These are phyloP conservation scores for Kregervanrija fluxuum DNA, from an alignment of 805 yeast genomes.

Conservation along the genomic window DNA sequence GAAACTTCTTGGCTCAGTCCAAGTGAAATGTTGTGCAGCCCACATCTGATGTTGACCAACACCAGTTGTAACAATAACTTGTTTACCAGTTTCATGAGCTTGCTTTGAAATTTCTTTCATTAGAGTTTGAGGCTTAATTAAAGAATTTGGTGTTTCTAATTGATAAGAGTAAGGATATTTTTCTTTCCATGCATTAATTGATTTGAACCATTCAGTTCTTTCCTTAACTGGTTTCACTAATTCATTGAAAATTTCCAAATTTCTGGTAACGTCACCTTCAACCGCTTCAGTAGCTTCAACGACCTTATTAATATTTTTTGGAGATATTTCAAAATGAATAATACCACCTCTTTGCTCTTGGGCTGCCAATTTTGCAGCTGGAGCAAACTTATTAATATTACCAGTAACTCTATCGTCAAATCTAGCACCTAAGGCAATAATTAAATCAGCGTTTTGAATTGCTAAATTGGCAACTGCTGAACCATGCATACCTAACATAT, in stretches of 20 bases:
- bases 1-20: slow-evolving; percentile 88
- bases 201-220: slow-evolving; percentile 75
- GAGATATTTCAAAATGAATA: slow-evolving; percentile 90
- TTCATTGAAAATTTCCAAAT: slow-evolving; percentile 68
- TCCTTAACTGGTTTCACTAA: slow-evolving; percentile 53
- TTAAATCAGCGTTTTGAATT: slow-evolving; percentile 87
- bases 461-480: slow-evolving; percentile 91
- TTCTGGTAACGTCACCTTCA: slow-evolving; percentile 89
- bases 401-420: slow-evolving; percentile 98
- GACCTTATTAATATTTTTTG: slow-evolving; percentile 96
- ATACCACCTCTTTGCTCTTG: slow-evolving; percentile 89
- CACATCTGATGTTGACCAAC: slow-evolving; percentile 99
- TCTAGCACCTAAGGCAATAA: slow-evolving; percentile 93
- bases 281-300: slow-evolving; percentile 94
- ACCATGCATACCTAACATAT: slow-evolving; percentile 99
- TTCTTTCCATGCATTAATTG: slow-evolving; percentile 74
- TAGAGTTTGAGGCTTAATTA: slow-evolving; percentile 89
- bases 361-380: slow-evolving; percentile 87
- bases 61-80: slow-evolving; percentile 90
- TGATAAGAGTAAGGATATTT: slow-evolving; percentile 82
- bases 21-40: slow-evolving; percentile 97
- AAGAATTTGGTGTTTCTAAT: slow-evolving; percentile 70
- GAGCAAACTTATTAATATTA: slow-evolving; percentile 81
- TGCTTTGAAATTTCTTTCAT: slow-evolving; percentile 71
- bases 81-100: slow-evolving; percentile 54